Percentiles rank a stretch among this genome's conserved stretches.
Conservation (phyloP, 305 asterid species). For the Solanum hybrid region DNA sequence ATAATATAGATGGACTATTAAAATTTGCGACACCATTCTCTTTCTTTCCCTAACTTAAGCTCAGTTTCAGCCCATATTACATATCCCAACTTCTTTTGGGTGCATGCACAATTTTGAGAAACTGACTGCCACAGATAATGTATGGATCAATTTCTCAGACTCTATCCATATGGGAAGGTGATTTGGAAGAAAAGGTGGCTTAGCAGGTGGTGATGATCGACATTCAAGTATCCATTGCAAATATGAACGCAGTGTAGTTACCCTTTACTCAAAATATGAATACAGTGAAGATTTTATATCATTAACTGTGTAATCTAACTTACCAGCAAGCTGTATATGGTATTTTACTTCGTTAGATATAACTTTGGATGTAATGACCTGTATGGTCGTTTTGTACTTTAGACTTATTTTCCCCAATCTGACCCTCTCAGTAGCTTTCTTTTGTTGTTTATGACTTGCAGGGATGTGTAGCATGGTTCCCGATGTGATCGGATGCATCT, state of each 20-base stretch:
- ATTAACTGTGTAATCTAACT: background rate
- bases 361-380: background rate
- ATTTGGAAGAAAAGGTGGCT: background rate
- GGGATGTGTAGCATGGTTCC: background rate
- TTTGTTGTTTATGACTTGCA: background rate
- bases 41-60: background rate
- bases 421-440: background rate
- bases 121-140: background rate
- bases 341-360: background rate
- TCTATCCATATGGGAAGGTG: background rate
- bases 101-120: background rate
- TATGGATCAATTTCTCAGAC: background rate
- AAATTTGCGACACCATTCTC: background rate
- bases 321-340: background rate
- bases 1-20: background rate
- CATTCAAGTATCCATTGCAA: background rate
- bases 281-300: background rate
- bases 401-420: background rate
- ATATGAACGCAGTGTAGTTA: background rate
- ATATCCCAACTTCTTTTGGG: background rate
- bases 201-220: background rate
- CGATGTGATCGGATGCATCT: background rate
- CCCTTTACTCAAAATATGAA: background rate
- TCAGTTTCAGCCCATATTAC: background rate
- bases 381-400: background rate